Percentiles rank a stretch among this genome's conserved stretches.
These are phyloP conservation scores for Sedum album DNA, from an alignment of 164 flowering plant species.

Conservation along the genomic window DNA sequence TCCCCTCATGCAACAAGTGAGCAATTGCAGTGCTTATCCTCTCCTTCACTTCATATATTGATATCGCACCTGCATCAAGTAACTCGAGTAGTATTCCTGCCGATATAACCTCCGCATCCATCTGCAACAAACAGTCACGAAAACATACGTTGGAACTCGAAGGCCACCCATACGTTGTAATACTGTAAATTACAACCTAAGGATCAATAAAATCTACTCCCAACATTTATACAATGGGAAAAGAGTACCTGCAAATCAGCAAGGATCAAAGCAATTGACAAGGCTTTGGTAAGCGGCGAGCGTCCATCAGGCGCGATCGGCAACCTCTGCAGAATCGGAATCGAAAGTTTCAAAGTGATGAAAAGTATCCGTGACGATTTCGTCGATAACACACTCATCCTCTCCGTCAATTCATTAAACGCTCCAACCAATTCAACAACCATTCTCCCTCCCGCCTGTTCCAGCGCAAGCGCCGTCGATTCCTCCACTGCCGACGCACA, in stretches of 20 bases:
- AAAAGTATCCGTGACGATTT: conserved; percentile 67
- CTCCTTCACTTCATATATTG: conserved; percentile 40
- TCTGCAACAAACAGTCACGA: conserved; percentile 28
- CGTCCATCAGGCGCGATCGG: conserved; percentile 63
- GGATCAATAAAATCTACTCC: background rate
- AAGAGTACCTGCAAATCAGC: conserved; percentile 80
- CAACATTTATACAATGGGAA: background rate
- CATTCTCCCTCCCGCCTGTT: conserved; percentile 75
- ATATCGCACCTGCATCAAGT: conserved; percentile 48
- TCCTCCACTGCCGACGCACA: background rate
- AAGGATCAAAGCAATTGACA: conserved; percentile 61
- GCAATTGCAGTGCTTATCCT: conserved; percentile 58
- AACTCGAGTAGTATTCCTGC: conserved; percentile 64
- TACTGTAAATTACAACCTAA: background rate
- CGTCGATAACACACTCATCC: conserved; percentile 51
- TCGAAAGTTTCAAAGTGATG: conserved; percentile 65
- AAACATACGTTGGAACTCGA: background rate
- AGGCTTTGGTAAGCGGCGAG: conserved; percentile 61
- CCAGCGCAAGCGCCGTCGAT: conserved; percentile 14
- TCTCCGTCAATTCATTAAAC: conserved; percentile 69
- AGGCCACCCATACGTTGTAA: too few species aligned
- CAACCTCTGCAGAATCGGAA: conserved; percentile 58
- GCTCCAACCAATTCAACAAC: conserved; percentile 84
- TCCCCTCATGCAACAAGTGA: conserved; percentile 69
- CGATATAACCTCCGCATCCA: conserved; percentile 94